Evolutionary conservation across 2,329 filamentous ascomycete species (phyloP).

Genomic region (Penicillium sp.): DNA sequence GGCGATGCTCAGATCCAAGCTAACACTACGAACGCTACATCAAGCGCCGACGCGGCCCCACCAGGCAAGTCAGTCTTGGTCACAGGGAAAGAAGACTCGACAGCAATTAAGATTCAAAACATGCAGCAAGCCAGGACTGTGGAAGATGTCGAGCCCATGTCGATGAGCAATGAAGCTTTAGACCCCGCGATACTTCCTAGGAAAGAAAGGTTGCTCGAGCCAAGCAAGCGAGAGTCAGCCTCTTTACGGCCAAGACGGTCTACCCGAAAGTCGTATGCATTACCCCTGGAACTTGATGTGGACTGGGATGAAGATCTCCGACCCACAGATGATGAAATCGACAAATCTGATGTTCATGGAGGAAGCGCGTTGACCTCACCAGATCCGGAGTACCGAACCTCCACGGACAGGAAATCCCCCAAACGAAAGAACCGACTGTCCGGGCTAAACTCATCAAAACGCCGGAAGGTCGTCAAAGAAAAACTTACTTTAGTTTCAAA

Average conservation of each 20-base stretch:
- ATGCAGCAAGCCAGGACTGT: neutral
- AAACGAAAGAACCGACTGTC: conserved; percentile 6
- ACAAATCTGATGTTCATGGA: conserved; percentile 3
- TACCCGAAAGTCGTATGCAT: conserved; percentile 17
- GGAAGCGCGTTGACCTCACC: conserved; percentile 18
- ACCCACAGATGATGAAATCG: conserved; percentile 19
- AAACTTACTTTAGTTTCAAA: neutral
- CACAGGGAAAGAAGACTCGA: neutral
- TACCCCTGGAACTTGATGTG: conserved; percentile 16
- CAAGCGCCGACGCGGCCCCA: neutral
- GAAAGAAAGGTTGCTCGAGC: neutral
- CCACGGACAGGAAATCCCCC: neutral
- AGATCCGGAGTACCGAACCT: neutral
- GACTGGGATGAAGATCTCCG: conserved; percentile 33
- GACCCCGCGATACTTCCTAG: neutral
- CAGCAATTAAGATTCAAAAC: neutral
- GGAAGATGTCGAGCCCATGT: neutral
- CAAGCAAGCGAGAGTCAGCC: conserved; percentile 19
- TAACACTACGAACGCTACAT: neutral
- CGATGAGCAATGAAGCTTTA: neutral
- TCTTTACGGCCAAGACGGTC: conserved; percentile 11
- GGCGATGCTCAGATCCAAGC: neutral
- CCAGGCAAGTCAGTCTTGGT: neutral
- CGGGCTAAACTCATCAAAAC: conserved; percentile 6
- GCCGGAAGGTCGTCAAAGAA: conserved; percentile 4